Evolutionary conservation across 345 rosid species (phyloP).

Genomic region (Citrus australasica): DNA sequence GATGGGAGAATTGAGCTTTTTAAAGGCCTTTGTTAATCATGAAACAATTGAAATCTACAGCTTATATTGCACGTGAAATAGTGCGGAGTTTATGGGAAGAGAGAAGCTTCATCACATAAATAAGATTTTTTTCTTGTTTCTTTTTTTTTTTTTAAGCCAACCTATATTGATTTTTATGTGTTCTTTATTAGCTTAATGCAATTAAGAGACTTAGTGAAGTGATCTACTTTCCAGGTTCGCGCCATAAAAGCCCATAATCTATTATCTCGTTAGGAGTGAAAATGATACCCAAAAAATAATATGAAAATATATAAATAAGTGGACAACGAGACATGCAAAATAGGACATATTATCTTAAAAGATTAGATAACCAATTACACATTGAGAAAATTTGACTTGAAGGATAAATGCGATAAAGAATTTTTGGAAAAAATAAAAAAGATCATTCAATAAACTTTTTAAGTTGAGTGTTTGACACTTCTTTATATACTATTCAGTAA

Average conservation of each 20-base stretch:
- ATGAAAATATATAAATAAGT: not conserved
- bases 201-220: not conserved
- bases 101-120: not conserved
- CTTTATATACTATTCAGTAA: too few species aligned
- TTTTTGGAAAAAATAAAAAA: not conserved
- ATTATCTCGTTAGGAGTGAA: not conserved
- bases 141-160: not conserved
- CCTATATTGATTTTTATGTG: not conserved
- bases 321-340: not conserved
- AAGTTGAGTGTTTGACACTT: too few species aligned
- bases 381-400: not conserved
- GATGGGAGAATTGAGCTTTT: constrained; percentile 33
- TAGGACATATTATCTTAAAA: not conserved
- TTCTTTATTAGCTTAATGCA: not conserved
- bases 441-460: too few species aligned
- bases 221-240: constrained; percentile 1
- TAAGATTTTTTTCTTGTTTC: not conserved
- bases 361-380: not conserved
- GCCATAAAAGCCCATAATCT: not conserved
- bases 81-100: constrained; percentile 10
- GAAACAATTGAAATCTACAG: constrained; percentile 26
- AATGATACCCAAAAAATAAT: not conserved
- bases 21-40: constrained; percentile 25
- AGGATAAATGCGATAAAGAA: not conserved
- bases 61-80: constrained; percentile 40